Evolutionary conservation across 2,329 filamentous ascomycete species (phyloP).

Genomic region (Arthrobotrys conoides): DNA sequence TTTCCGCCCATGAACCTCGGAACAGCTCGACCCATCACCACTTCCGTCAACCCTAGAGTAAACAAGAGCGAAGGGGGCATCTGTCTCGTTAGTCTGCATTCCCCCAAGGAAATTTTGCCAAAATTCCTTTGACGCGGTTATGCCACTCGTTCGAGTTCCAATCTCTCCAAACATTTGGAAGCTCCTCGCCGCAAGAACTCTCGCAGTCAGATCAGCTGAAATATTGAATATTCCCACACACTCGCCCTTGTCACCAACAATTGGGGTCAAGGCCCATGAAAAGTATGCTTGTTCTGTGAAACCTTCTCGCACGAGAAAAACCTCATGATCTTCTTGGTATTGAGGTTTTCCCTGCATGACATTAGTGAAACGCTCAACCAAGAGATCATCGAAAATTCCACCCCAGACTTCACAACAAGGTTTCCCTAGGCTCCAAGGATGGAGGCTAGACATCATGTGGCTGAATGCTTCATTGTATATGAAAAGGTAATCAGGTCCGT

Average conservation of each 20-base stretch:
- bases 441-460: constrained; percentile 80
- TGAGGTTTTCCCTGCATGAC: constrained; percentile 80
- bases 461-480: constrained; percentile 82
- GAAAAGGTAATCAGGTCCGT: constrained; percentile 76
- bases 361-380: constrained; percentile 72
- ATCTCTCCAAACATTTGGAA: constrained; percentile 62
- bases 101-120: constrained; percentile 61
- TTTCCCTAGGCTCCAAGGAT: constrained; percentile 79
- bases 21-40: constrained; percentile 70
- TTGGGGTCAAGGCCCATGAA: constrained; percentile 61
- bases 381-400: constrained; percentile 73
- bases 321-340: constrained; percentile 81
- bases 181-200: constrained; percentile 61
- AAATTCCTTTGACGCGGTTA: constrained; percentile 56
- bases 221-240: constrained; percentile 60
- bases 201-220: constrained; percentile 61
- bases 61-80: constrained; percentile 43
- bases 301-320: constrained; percentile 79
- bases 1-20: constrained; percentile 14
- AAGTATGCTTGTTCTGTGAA: constrained; percentile 62
- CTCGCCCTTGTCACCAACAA: constrained; percentile 55
- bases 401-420: constrained; percentile 80
- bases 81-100: constrained; percentile 42
- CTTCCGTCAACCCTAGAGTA: constrained; percentile 73
- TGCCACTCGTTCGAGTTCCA: constrained; percentile 72